phyloP scores from a whole-genome alignment of 805 yeast species.

The Metschnikowia lunata region DNA sequence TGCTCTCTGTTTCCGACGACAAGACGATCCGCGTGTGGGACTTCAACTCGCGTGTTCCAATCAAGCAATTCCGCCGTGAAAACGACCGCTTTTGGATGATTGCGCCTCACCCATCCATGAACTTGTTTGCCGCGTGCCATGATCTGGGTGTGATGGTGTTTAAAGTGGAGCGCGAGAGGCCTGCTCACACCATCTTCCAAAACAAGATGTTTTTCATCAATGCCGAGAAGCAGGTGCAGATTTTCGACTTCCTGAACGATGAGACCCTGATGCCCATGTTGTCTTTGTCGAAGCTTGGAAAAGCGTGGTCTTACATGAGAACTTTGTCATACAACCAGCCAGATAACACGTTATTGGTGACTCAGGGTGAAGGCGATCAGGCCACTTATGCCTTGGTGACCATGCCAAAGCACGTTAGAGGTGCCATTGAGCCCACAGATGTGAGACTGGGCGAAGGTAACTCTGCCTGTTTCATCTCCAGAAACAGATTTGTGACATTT shows the following conservation, averaged over 20 bases:
- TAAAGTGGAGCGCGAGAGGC: constrained; percentile 95
- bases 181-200: constrained; percentile 74
- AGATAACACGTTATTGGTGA: constrained; percentile 79
- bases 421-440: constrained; percentile 91
- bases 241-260: constrained; percentile 63
- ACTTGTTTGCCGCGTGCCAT: constrained; percentile 93
- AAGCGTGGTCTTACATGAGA: constrained; percentile 80
- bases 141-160: constrained; percentile 98
- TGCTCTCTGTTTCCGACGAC: constrained; percentile 92
- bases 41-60: constrained; percentile 85
- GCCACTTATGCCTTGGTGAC: constrained; percentile 69
- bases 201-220: constrained; percentile 73
- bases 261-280: constrained; percentile 72
- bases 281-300: constrained; percentile 79
- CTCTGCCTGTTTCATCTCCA: constrained; percentile 86
- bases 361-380: constrained; percentile 66
- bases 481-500: constrained; percentile 89
- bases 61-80: constrained; percentile 91
- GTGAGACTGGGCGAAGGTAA: constrained; percentile 75
- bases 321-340: constrained; percentile 87
- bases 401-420: constrained; percentile 81
- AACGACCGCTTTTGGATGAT: constrained; percentile 93
- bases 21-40: constrained; percentile 97
- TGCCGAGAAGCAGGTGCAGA: constrained; percentile 80
- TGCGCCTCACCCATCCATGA: constrained; percentile 83